Conservation (phyloP, 371 early-diverging fungal genomes). For the Mortierella polycephala region DNA sequence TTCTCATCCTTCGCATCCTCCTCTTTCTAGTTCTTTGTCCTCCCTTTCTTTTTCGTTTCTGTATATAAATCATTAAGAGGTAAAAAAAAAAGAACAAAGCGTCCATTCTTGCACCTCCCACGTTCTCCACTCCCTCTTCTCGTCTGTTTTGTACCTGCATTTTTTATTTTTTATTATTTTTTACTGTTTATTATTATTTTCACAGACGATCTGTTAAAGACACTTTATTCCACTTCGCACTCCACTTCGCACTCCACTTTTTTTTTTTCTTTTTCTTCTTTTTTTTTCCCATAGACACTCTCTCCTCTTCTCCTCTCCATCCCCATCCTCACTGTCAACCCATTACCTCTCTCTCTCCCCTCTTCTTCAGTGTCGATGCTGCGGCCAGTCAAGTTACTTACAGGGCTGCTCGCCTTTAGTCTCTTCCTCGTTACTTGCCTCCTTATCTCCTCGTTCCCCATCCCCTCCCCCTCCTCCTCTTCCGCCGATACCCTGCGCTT, state of each 20-base stretch:
- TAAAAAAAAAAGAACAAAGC: neutral
- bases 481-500: slow-evolving; percentile 7
- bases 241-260: slow-evolving; percentile 1
- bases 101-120: neutral
- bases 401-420: slow-evolving; percentile 25
- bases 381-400: slow-evolving; percentile 32
- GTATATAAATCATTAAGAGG: neutral
- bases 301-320: neutral
- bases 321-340: neutral
- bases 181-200: neutral
- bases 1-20: neutral
- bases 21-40: neutral
- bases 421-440: slow-evolving; percentile 28
- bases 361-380: slow-evolving; percentile 16
- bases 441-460: slow-evolving; percentile 13
- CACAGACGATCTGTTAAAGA: neutral
- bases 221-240: neutral
- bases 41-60: neutral
- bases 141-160: neutral
- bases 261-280: neutral
- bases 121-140: neutral
- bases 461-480: slow-evolving; percentile 4
- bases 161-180: neutral
- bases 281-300: neutral
- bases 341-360: too few relatives aligned